A percentile compares a stretch with the other conserved stretches of the same genome.
Evolutionary conservation across 192 early-diverging fungal species (phyloP).

Genomic region (Coemansia sp.): DNA sequence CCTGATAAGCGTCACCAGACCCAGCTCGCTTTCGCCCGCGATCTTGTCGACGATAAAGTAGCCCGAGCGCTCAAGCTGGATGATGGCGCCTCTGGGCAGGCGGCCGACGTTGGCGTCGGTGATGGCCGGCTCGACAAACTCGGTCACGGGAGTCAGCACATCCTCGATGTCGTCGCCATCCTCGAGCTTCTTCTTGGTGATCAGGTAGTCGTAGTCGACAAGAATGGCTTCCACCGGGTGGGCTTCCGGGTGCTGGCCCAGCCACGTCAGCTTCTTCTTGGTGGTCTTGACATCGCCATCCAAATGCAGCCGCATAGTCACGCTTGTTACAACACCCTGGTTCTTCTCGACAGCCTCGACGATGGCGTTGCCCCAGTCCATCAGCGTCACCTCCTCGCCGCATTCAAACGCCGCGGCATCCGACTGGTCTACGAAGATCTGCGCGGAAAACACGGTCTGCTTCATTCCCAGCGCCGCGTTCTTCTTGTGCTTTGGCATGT

Average conservation of each 20-base stretch:
- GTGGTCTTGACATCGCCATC: constrained; percentile 98
- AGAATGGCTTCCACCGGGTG: constrained; percentile 71
- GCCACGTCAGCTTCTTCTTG: constrained; percentile 99
- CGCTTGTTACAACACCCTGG: constrained; percentile 56
- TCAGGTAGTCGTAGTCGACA: constrained; percentile 95
- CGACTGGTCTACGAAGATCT: constrained; percentile 81
- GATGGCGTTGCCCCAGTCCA: constrained; percentile 99
- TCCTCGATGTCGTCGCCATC: constrained; percentile 85
- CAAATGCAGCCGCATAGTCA: constrained; percentile 80
- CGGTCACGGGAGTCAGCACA: constrained; percentile 79
- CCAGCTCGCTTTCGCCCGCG: constrained; percentile 52
- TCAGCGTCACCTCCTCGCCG: constrained; percentile 94
- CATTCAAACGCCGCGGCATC: constrained; percentile 81
- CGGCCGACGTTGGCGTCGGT: constrained; percentile 71
- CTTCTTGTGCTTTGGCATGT: constrained; percentile 94
- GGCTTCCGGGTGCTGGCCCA: constrained; percentile 61
- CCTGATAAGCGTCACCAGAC: constrained; percentile 70
- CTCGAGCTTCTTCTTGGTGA: constrained; percentile 98
- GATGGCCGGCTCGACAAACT: constrained; percentile 71
- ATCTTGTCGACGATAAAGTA: constrained; percentile 89
- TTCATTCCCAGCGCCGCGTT: constrained; percentile 91
- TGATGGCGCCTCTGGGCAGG: constrained; percentile 73
- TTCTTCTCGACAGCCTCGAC: constrained; percentile 72
- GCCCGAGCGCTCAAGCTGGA: constrained; percentile 96
- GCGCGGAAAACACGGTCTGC: constrained; percentile 73